These are phyloP conservation scores for Geotrichum siamense DNA, from an alignment of 1,139 yeast genomes.

Conservation along the genomic window DNA sequence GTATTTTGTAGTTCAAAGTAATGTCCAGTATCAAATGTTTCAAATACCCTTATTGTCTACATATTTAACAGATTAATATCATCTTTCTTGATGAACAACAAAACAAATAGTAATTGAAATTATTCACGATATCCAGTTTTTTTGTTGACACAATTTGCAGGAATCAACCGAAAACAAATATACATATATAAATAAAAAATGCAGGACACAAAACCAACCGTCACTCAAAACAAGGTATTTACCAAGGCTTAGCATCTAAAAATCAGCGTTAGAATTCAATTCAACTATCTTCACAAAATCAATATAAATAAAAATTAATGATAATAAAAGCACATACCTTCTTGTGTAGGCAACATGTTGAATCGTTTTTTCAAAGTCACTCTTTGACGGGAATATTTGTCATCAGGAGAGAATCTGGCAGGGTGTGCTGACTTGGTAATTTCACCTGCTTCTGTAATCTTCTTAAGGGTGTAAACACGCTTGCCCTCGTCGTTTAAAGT, in stretches of 20 bases:
- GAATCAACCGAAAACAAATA: no score
- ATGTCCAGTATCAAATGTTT: no score
- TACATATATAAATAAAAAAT: no score
- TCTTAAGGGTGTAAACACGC: constrained; percentile 88
- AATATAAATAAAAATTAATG: constrained; percentile 23
- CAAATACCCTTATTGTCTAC: no score
- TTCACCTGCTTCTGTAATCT: constrained; percentile 74
- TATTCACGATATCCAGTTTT: no score
- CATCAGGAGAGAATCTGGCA: constrained; percentile 98
- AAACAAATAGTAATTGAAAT: no score
- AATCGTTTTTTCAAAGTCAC: constrained; percentile 95
- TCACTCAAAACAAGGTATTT: no score
- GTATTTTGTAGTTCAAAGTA: no score
- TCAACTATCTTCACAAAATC: background rate
- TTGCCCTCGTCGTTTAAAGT: constrained; percentile 90
- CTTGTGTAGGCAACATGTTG: constrained; percentile 82
- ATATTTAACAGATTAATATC: no score
- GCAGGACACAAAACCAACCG: no score
- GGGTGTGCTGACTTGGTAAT: constrained; percentile 99
- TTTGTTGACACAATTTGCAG: no score
- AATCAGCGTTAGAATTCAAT: constrained; percentile 3
- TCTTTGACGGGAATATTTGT: constrained; percentile 98
- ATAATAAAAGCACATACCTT: constrained; percentile 32
- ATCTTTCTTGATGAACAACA: no score
- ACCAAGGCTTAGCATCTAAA: constrained; percentile 26